Conservation (phyloP, 2,329 filamentous ascomycete species). For the Hypoxylon sp. region DNA sequence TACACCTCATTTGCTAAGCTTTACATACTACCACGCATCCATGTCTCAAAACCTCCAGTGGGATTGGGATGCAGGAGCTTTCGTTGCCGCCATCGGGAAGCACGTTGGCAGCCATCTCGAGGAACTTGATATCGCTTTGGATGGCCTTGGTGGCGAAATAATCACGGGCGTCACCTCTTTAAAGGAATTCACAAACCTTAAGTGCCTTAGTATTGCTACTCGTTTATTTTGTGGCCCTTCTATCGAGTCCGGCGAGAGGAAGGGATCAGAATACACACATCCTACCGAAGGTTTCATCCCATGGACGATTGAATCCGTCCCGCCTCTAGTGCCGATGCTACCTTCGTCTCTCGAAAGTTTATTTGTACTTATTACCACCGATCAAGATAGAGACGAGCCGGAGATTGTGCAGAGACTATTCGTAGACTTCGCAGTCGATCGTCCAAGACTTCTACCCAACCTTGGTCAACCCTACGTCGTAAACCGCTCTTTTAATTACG, state of each 20-base stretch:
- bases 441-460: slow-evolving; percentile 16
- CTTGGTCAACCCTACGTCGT: not conserved
- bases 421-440: slow-evolving; percentile 5
- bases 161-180: slow-evolving; percentile 4
- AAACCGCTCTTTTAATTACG: not conserved
- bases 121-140: slow-evolving; percentile 37
- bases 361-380: slow-evolving; percentile 6
- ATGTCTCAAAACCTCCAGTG: slow-evolving; percentile 15
- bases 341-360: slow-evolving; percentile 24
- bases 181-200: slow-evolving; percentile 18
- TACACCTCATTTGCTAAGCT: slow-evolving; percentile 29
- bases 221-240: slow-evolving; percentile 29
- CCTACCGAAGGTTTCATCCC: not conserved
- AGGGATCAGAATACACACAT: not conserved
- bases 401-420: slow-evolving; percentile 9
- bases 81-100: slow-evolving; percentile 37
- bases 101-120: slow-evolving; percentile 34
- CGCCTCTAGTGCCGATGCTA: slow-evolving; percentile 22
- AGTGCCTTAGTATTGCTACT: slow-evolving; percentile 6
- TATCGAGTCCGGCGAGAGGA: slow-evolving; percentile 28
- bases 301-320: slow-evolving; percentile 14
- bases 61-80: slow-evolving; percentile 40
- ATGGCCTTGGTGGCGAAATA: not conserved
- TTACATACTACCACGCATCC: slow-evolving; percentile 30
- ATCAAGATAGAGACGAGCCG: not conserved